These are phyloP conservation scores for Candida anglica DNA, from an alignment of 805 yeast species.

Conservation along the genomic window DNA sequence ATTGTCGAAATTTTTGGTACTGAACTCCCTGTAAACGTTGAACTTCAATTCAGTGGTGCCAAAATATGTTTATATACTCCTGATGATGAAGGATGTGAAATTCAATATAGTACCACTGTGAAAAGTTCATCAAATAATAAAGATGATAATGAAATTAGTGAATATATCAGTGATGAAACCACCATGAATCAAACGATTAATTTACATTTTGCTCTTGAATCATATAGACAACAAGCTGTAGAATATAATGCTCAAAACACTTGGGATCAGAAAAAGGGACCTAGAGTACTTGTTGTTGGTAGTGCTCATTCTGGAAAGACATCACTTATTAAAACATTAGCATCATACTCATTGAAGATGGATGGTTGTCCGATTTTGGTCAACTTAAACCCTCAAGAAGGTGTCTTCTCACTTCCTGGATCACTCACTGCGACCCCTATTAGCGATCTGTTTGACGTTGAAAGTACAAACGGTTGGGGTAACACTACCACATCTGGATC, in stretches of 20 bases:
- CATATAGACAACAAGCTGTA: constrained; percentile 31
- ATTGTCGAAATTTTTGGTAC: constrained; percentile 91
- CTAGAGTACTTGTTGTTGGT: constrained; percentile 73
- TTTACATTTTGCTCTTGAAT: constrained; percentile 74
- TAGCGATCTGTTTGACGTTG: constrained; percentile 76
- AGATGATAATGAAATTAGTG: constrained; percentile 36
- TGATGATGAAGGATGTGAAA: constrained; percentile 56
- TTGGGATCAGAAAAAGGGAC: constrained; percentile 40
- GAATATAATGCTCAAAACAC: constrained; percentile 17
- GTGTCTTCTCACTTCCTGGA: constrained; percentile 78
- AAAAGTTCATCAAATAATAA: constrained; percentile 27
- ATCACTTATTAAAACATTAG: constrained; percentile 60
- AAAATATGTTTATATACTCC: constrained; percentile 39
- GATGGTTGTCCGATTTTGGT: constrained; percentile 66
- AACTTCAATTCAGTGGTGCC: constrained; percentile 34
- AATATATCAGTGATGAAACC: constrained; percentile 70
- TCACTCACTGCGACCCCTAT: constrained; percentile 79
- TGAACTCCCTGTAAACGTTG: constrained; percentile 73
- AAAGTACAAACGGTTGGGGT: constrained; percentile 69
- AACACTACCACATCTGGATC: constrained; percentile 70
- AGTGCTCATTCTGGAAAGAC: constrained; percentile 75
- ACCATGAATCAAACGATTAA: constrained; percentile 61
- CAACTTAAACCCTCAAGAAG: constrained; percentile 72
- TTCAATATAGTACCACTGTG: constrained; percentile 40
- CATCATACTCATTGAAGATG: constrained; percentile 73